Conservation (phyloP, 495 filamentous ascomycete species). For the Mycothermus thermophilus region DNA sequence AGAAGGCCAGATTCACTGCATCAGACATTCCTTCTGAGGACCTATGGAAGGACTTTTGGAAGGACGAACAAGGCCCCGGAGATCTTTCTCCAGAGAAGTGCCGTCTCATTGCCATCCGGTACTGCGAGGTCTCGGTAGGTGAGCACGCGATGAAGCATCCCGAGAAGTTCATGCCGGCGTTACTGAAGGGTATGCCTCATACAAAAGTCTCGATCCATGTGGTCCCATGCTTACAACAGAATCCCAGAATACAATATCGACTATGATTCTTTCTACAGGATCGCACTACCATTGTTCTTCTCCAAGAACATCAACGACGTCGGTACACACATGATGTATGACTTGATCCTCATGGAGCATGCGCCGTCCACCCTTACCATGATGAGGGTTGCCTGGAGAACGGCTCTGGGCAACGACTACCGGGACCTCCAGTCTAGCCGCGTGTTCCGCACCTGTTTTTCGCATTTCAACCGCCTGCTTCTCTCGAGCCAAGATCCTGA, state of each 20-base stretch:
- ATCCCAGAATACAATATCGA: no score
- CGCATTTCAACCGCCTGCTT: conserved; percentile 6
- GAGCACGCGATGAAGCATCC: no score
- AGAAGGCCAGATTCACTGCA: no score
- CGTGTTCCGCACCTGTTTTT: not conserved
- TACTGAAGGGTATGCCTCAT: no score
- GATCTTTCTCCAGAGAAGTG: conserved; percentile 14
- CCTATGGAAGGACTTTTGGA: conserved; percentile 12
- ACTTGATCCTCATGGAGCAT: conserved; percentile 14
- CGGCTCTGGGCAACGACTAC: not conserved
- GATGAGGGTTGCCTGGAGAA: conserved; percentile 1
- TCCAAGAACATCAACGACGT: not conserved
- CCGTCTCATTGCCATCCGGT: conserved; percentile 9
- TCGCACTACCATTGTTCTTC: no score
- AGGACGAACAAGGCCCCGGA: not conserved
- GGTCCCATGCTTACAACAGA: no score
- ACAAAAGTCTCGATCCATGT: no score
- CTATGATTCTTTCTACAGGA: no score
- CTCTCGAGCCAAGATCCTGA: conserved; percentile 6
- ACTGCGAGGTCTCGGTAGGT: conserved; percentile 12
- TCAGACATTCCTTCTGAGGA: conserved; percentile 8
- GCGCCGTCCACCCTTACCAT: conserved; percentile 14
- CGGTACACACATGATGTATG: conserved; percentile 12
- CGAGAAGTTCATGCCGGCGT: no score
- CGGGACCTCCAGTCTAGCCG: not conserved